These are phyloP conservation scores for Thermochaetoides thermophila DNA, from an alignment of 495 filamentous ascomycete genomes.

Conservation along the genomic window DNA sequence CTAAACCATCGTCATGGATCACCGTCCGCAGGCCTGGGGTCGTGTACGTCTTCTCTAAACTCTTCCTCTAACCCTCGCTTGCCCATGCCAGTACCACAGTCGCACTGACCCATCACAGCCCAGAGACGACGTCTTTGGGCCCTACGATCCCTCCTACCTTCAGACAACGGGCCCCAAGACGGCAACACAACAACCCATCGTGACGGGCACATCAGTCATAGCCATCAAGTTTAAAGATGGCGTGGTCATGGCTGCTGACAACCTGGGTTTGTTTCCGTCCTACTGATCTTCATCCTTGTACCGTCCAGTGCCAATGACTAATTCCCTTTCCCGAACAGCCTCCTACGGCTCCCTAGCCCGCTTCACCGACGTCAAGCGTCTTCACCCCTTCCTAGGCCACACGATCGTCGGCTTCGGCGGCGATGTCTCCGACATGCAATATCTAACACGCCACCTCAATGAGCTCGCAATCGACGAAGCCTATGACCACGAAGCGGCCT, in stretches of 20 bases:
- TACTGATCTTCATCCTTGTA: too few species aligned
- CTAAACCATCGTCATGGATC: slow-evolving; percentile 51
- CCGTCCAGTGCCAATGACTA: too few species aligned
- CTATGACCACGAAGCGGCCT: slow-evolving; percentile 42
- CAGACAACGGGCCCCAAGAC: slow-evolving; percentile 52
- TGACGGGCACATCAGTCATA: slow-evolving; percentile 91
- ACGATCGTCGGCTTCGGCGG: slow-evolving; percentile 79
- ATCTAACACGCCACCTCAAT: slow-evolving; percentile 76
- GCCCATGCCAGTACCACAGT: neutral
- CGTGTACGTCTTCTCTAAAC: slow-evolving; percentile 47
- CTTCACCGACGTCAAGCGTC: slow-evolving; percentile 85
- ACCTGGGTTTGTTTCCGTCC: slow-evolving; percentile 51
- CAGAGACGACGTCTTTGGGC: slow-evolving; percentile 87
- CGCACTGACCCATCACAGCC: slow-evolving; percentile 42
- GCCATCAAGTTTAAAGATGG: slow-evolving; percentile 91
- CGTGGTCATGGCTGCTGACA: slow-evolving; percentile 92
- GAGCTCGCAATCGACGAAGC: slow-evolving; percentile 80
- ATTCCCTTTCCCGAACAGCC: slow-evolving; percentile 34
- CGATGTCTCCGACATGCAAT: slow-evolving; percentile 97
- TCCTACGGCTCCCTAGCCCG: slow-evolving; percentile 95
- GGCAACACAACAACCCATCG: slow-evolving; percentile 80
- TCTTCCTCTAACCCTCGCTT: neutral
- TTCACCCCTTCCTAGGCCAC: slow-evolving; percentile 65
- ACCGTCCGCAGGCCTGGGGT: slow-evolving; percentile 91
- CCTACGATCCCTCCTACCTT: slow-evolving; percentile 78